phyloP scores from a whole-genome alignment of 2,329 filamentous ascomycete species.

The Epichloe elymi region DNA sequence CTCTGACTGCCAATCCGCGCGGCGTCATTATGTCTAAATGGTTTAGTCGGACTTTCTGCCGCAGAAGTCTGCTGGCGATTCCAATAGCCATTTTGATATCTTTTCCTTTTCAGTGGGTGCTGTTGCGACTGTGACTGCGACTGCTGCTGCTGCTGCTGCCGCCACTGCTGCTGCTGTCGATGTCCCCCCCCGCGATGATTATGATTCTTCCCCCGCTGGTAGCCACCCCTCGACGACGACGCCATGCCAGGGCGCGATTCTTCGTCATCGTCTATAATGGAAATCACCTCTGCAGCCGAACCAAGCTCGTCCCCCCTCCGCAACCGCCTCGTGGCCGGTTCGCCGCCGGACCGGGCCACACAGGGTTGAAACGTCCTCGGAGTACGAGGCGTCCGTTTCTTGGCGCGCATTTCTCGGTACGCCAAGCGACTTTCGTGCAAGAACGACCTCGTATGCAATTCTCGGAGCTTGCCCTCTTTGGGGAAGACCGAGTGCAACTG shows the following conservation, averaged over 20 bases:
- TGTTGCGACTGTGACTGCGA: constrained; percentile 24
- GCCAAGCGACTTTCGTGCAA: not conserved
- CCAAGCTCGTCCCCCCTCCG: not conserved
- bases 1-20: too few relatives aligned
- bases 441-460: not conserved
- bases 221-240: too few relatives aligned
- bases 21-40: too few relatives aligned
- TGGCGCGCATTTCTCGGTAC: not conserved
- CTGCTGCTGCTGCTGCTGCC: not conserved
- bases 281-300: not conserved
- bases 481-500: not conserved
- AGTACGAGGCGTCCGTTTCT: not conserved
- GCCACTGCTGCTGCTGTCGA: not conserved
- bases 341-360: not conserved
- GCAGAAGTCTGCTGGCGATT: too few relatives aligned
- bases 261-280: not conserved
- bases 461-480: not conserved
- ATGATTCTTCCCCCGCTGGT: not conserved
- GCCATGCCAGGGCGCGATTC: not conserved
- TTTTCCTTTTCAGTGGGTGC: not conserved
- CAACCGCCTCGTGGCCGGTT: not conserved
- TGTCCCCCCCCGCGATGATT: not conserved
- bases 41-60: not conserved
- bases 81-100: too few relatives aligned
- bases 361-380: not conserved